Conservation (phyloP, 2,329 filamentous ascomycete genomes). For the Cyphellophora attinorum region DNA sequence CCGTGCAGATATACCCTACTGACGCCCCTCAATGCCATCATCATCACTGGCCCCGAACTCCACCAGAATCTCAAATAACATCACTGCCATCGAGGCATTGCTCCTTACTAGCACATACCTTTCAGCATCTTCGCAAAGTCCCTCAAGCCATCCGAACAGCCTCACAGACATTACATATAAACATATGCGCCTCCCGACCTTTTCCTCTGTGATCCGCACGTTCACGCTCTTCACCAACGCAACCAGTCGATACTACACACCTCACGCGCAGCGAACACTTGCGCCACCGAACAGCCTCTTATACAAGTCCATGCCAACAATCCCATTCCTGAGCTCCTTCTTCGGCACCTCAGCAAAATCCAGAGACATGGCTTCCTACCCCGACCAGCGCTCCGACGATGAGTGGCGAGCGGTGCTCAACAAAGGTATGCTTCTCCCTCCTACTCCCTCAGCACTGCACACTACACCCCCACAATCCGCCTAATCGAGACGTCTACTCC, state of each 20-base stretch:
- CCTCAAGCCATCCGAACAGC: too few species aligned
- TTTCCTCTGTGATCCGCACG: slow-evolving; percentile 37
- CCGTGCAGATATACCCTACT: too few species aligned
- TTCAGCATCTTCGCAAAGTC: not conserved
- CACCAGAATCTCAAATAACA: too few species aligned
- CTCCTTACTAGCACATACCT: not conserved
- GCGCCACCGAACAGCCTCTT: slow-evolving; percentile 16
- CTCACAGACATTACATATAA: too few species aligned
- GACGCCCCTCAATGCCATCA: too few species aligned
- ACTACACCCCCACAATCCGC: too few species aligned
- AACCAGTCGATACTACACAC: slow-evolving; percentile 18
- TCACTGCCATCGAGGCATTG: too few species aligned
- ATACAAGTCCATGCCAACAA: slow-evolving; percentile 58
- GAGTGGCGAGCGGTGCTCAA: slow-evolving; percentile 86
- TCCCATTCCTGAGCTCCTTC: slow-evolving; percentile 68
- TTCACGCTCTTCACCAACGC: slow-evolving; percentile 39
- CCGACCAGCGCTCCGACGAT: slow-evolving; percentile 68
- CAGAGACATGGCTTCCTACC: slow-evolving; percentile 48
- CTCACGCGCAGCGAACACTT: slow-evolving; percentile 22
- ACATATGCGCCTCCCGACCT: slow-evolving; percentile 39
- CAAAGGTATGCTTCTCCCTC: slow-evolving; percentile 53
- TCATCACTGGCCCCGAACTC: too few species aligned
- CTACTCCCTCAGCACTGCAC: too few species aligned
- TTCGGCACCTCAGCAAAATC: slow-evolving; percentile 53
- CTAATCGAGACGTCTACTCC: too few species aligned